Evolutionary conservation across 192 early-diverging fungal species (phyloP).

Genomic region (Backusella westeae): DNA sequence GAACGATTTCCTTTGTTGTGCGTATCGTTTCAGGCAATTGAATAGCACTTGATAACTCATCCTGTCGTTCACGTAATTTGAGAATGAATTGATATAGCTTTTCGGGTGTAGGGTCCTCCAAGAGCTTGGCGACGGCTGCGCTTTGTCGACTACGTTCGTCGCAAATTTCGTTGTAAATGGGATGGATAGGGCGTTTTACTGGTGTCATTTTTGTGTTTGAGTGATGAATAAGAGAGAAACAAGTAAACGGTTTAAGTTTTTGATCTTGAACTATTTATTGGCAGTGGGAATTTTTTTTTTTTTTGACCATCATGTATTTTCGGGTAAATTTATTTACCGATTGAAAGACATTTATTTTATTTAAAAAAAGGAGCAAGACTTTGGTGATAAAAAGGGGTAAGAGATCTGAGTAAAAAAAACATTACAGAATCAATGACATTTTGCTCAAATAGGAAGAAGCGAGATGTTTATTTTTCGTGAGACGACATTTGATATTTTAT

Average conservation of each 20-base stretch:
- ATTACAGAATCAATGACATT: neutral
- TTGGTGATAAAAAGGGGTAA: neutral
- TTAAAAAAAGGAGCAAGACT: neutral
- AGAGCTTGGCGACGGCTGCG: neutral
- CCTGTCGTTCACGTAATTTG: neutral
- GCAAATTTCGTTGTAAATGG: slow-evolving; percentile 2
- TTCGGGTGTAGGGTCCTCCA: neutral
- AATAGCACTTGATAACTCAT: neutral
- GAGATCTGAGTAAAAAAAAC: neutral
- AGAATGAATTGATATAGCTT: neutral
- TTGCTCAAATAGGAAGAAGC: neutral
- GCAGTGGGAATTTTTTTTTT: no score
- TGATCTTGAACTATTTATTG: neutral
- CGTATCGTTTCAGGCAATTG: neutral
- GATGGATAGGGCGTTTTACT: neutral
- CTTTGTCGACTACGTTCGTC: neutral
- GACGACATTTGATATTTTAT: neutral
- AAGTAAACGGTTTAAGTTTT: neutral
- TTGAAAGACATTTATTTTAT: neutral
- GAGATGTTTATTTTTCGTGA: neutral
- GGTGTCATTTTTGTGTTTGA: neutral
- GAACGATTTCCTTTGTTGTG: neutral
- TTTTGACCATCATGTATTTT: no score
- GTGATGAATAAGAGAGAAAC: neutral
- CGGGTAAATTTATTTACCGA: neutral